phyloP scores from a whole-genome alignment of 257 asterid genomes.

The Gynochthodes officinalis region DNA sequence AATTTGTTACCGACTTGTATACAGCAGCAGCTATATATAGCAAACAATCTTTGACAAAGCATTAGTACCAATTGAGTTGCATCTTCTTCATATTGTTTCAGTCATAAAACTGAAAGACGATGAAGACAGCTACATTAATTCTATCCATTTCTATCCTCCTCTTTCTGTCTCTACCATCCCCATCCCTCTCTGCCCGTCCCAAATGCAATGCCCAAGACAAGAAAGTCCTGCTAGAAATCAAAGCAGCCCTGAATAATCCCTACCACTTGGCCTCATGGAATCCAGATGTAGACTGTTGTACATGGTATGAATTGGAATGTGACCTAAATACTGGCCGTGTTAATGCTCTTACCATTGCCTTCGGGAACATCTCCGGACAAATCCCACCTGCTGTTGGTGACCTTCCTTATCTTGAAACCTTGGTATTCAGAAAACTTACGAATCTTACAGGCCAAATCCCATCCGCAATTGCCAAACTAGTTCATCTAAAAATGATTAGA shows the following conservation, averaged over 20 bases:
- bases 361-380: conserved; percentile 5
- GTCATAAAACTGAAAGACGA: too few species aligned
- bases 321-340: neutral
- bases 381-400: conserved; percentile 9
- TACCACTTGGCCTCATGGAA: conserved; percentile 9
- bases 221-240: conserved; percentile 1
- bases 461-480: conserved; percentile 24
- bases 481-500: conserved; percentile 16
- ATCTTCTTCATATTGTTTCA: too few species aligned
- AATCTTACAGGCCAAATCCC: conserved; percentile 40
- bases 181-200: neutral
- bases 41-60: neutral
- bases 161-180: neutral
- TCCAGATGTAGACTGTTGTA: neutral
- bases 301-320: neutral
- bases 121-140: neutral
- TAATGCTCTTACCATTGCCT: neutral
- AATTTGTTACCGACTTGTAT: too few species aligned
- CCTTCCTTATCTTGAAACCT: conserved; percentile 29
- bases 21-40: too few species aligned
- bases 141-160: neutral
- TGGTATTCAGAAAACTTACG: conserved; percentile 17
- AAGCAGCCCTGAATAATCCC: conserved; percentile 11
- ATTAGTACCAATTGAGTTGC: too few species aligned
- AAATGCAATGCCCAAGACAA: conserved; percentile 12